These are phyloP conservation scores for Leccinum variicolor DNA, from an alignment of 768 basidiomycete genomes.

Conservation along the genomic window DNA sequence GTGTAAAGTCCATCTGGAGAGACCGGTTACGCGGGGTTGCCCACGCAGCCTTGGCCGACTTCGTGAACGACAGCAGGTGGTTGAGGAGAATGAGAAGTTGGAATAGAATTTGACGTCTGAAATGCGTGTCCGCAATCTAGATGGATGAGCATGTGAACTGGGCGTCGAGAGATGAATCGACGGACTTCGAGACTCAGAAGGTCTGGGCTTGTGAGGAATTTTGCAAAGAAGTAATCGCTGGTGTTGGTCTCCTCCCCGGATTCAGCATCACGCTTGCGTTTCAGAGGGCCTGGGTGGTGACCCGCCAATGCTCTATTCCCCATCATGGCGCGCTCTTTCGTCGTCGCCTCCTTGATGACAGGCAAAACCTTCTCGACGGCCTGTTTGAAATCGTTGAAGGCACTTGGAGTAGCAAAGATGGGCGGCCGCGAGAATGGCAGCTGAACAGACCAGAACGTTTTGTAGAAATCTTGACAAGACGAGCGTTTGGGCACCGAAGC, in stretches of 20 bases:
- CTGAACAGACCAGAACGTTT: constrained; percentile 88
- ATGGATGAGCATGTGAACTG: constrained; percentile 11
- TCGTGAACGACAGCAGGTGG: constrained; percentile 74
- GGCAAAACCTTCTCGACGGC: constrained; percentile 71
- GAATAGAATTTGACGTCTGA: constrained; percentile 90
- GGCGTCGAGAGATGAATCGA: constrained; percentile 6
- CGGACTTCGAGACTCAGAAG: constrained; percentile 83
- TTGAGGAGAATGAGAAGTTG: constrained; percentile 77
- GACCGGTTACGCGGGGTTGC: constrained; percentile 67
- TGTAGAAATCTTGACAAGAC: constrained; percentile 64
- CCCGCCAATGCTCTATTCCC: constrained; percentile 55
- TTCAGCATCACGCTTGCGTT: constrained; percentile 65
- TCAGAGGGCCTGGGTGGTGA: constrained; percentile 37
- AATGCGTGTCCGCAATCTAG: constrained; percentile 86
- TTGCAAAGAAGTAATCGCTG: constrained; percentile 88
- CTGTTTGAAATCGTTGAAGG: constrained; percentile 64
- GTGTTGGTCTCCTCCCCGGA: constrained; percentile 47
- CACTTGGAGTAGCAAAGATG: constrained; percentile 53
- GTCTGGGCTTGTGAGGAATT: constrained; percentile 87
- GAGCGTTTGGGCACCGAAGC: constrained; percentile 1
- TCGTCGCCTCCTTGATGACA: constrained; percentile 81
- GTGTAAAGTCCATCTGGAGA: constrained; percentile 79
- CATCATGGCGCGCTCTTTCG: constrained; percentile 86
- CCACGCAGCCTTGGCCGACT: constrained; percentile 59
- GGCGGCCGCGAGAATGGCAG: constrained; percentile 80